Conservation (phyloP, 495 filamentous ascomycete genomes). For the Podospora didyma region DNA sequence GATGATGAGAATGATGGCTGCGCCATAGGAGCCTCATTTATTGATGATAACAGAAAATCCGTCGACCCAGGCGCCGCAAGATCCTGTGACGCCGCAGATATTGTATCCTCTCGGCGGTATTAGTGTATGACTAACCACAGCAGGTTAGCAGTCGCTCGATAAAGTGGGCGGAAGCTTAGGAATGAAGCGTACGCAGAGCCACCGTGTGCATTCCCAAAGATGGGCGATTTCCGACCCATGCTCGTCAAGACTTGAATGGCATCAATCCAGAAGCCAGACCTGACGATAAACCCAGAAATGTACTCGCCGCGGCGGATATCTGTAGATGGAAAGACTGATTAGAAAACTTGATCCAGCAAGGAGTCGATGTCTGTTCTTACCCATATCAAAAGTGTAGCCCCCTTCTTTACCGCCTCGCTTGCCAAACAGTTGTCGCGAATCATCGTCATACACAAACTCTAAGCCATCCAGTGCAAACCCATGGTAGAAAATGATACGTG, state of each 20-base stretch:
- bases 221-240: constrained; percentile 73
- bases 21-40: background rate
- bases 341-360: background rate
- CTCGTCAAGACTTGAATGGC: constrained; percentile 89
- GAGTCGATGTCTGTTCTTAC: constrained; percentile 38
- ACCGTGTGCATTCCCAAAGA: constrained; percentile 79
- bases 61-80: constrained; percentile 78
- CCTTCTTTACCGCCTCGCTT: constrained; percentile 71
- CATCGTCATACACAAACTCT: constrained; percentile 91
- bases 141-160: constrained; percentile 5
- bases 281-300: constrained; percentile 79
- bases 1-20: background rate
- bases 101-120: constrained; percentile 87
- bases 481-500: constrained; percentile 71
- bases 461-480: constrained; percentile 77
- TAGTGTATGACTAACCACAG: constrained; percentile 65
- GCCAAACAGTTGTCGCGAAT: constrained; percentile 83
- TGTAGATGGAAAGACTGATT: constrained; percentile 22
- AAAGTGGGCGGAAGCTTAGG: background rate
- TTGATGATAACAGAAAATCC: constrained; percentile 82
- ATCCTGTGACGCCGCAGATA: constrained; percentile 83
- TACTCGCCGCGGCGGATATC: constrained; percentile 85
- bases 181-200: constrained; percentile 66
- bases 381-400: constrained; percentile 72
- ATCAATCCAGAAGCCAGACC: constrained; percentile 82